A percentile compares a stretch with the other conserved stretches of the same genome.
These are phyloP conservation scores for Kalmusia sp. DNA, from an alignment of 2,329 filamentous ascomycete genomes.

Conservation along the genomic window DNA sequence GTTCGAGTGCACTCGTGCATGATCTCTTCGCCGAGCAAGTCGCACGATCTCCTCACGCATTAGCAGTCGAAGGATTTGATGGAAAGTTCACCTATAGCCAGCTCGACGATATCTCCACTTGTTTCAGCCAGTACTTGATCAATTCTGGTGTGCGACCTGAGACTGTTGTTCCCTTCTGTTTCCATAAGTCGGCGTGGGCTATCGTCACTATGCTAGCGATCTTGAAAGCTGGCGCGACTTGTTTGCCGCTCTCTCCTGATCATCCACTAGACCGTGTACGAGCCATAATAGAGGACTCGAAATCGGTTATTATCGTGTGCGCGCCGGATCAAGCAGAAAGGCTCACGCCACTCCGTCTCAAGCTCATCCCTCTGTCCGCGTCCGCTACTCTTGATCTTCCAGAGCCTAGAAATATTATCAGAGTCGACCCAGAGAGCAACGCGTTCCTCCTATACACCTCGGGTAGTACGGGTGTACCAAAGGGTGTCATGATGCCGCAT, in stretches of 20 bases:
- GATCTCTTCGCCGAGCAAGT: neutral
- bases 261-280: conserved; percentile 6
- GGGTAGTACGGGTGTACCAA: conserved; percentile 60
- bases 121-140: neutral
- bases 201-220: conserved; percentile 50
- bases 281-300: neutral
- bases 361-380: neutral
- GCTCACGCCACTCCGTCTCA: neutral
- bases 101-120: neutral
- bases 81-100: neutral
- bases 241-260: conserved; percentile 24
- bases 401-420: neutral
- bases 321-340: conserved; percentile 1
- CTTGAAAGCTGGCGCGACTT: conserved; percentile 51
- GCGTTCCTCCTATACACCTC: conserved; percentile 60
- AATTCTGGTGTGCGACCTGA: neutral
- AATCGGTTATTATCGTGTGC: neutral
- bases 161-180: conserved; percentile 5
- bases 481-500: conserved; percentile 53
- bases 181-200: conserved; percentile 27
- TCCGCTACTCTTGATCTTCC: neutral
- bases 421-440: neutral
- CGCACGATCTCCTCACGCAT: neutral
- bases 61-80: neutral
- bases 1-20: neutral